phyloP scores from a whole-genome alignment of 306 rosid genomes.

The Prunus armeniaca region DNA sequence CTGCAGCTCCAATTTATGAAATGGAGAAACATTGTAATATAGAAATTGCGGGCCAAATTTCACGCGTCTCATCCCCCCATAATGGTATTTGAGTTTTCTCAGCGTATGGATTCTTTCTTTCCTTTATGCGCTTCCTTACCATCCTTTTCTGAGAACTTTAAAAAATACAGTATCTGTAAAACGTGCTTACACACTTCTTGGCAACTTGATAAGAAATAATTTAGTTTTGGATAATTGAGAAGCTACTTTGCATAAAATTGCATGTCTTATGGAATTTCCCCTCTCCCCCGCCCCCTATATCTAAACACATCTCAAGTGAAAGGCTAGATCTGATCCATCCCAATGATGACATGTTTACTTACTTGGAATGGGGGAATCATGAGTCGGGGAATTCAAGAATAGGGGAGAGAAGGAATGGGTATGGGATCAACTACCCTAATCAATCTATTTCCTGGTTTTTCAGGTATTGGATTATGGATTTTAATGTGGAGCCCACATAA shows the following conservation, averaged over 20 bases:
- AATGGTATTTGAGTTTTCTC: constrained; percentile 74
- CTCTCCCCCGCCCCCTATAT: too few relatives aligned
- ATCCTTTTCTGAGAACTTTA: background rate
- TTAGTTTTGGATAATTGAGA: background rate
- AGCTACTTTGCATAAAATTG: background rate
- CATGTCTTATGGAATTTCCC: too few relatives aligned
- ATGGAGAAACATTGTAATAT: constrained; percentile 95
- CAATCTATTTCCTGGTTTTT: too few relatives aligned
- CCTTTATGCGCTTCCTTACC: constrained; percentile 11
- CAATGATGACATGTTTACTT: too few relatives aligned
- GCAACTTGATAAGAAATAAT: background rate
- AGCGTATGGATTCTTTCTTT: constrained; percentile 37
- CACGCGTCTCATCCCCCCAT: constrained; percentile 65
- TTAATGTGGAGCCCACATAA: too few relatives aligned
- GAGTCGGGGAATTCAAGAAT: too few relatives aligned
- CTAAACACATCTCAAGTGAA: too few relatives aligned
- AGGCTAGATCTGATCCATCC: too few relatives aligned
- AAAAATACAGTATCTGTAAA: background rate
- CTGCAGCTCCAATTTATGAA: constrained; percentile 76
- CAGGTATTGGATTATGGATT: too few relatives aligned
- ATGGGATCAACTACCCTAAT: too few relatives aligned
- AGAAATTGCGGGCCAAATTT: constrained; percentile 89
- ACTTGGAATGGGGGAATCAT: too few relatives aligned
- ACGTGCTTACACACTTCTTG: background rate
- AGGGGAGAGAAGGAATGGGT: too few relatives aligned